Conservation (phyloP, 257 asterid species). For the Striga asiatica region DNA sequence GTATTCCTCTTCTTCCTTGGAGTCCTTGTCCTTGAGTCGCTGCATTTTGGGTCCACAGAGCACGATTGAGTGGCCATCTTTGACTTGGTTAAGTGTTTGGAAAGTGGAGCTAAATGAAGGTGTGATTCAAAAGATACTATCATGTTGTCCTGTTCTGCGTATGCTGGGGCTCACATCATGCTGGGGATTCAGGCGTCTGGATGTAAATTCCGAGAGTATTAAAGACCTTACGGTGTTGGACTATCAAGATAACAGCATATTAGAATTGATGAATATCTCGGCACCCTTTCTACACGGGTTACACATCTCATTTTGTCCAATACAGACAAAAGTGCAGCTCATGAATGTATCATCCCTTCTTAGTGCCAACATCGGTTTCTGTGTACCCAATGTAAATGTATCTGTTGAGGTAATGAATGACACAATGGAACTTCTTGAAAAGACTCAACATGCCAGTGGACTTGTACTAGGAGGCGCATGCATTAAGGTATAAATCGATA, state of each 20-base stretch:
- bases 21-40: background rate
- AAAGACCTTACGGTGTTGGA: background rate
- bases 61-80: background rate
- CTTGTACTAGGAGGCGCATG: background rate
- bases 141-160: constrained; percentile 4
- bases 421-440: background rate
- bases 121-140: background rate
- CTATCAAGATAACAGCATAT: background rate
- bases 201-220: background rate
- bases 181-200: background rate
- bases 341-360: background rate
- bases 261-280: background rate
- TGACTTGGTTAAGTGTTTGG: background rate
- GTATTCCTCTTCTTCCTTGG: constrained; percentile 5
- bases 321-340: background rate
- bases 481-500: background rate
- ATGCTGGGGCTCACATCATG: background rate
- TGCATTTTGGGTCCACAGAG: background rate
- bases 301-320: background rate
- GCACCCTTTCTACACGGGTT: constrained; percentile 5
- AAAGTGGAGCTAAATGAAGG: background rate
- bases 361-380: background rate
- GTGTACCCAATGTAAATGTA: background rate
- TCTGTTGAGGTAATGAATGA: background rate
- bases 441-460: background rate